Conservation (phyloP, 345 rosid species). For the Gossypium ekmanianum region DNA sequence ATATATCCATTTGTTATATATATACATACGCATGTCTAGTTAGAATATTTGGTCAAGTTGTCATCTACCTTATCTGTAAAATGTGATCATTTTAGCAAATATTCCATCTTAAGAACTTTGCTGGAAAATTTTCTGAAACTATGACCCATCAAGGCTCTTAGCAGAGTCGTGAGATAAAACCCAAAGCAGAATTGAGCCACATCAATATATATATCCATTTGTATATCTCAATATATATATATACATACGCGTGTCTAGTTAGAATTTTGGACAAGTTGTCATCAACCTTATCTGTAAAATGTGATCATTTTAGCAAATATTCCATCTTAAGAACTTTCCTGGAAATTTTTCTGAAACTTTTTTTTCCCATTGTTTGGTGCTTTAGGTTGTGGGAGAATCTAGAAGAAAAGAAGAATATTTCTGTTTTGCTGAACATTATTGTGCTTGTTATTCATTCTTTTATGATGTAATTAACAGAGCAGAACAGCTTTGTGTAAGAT, state of each 20-base stretch:
- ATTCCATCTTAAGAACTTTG: background rate
- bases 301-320: background rate
- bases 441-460: constrained; percentile 88
- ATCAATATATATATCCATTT: no score
- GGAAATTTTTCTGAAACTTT: background rate
- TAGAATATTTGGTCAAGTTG: background rate
- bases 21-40: no score
- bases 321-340: background rate
- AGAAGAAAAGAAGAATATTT: constrained; percentile 80
- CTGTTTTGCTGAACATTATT: constrained; percentile 68
- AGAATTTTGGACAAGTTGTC: background rate
- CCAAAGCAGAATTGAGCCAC: no score
- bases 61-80: background rate
- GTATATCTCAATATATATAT: no score
- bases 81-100: background rate
- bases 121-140: no score
- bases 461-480: constrained; percentile 82
- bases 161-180: no score
- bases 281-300: background rate
- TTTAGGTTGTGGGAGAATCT: constrained; percentile 83
- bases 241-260: no score
- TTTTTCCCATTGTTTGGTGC: background rate
- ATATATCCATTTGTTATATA: no score
- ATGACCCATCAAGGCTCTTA: no score
- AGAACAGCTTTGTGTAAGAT: constrained; percentile 78